A percentile compares a stretch with the other conserved stretches of the same genome.
phyloP scores from a whole-genome alignment of 257 asterid genomes.

The Anisodus acutangulus region DNA sequence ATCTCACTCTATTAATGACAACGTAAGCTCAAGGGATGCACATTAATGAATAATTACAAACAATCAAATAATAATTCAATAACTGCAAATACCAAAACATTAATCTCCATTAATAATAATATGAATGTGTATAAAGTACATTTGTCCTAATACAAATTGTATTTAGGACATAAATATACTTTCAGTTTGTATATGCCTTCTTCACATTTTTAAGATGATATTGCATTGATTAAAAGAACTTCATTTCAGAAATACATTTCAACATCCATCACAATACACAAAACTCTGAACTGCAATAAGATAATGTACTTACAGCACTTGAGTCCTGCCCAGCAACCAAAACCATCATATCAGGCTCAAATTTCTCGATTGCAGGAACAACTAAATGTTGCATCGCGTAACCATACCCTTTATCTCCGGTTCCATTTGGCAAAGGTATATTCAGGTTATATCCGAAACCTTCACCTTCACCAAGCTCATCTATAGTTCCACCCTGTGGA shows the following conservation, averaged over 20 bases:
- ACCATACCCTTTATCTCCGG: slow-evolving; percentile 74
- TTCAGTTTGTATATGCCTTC: not conserved
- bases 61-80: too few species aligned
- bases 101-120: too few species aligned
- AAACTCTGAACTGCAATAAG: not conserved
- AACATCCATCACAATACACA: not conserved
- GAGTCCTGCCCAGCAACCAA: slow-evolving; percentile 89
- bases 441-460: slow-evolving; percentile 87
- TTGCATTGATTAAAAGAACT: not conserved
- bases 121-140: too few species aligned
- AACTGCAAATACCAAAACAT: too few species aligned
- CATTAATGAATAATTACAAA: too few species aligned
- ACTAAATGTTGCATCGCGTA: slow-evolving; percentile 65
- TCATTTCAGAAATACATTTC: not conserved
- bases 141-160: too few species aligned
- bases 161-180: too few species aligned
- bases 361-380: slow-evolving; percentile 63
- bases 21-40: too few species aligned
- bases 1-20: too few species aligned
- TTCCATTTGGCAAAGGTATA: slow-evolving; percentile 88
- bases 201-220: not conserved
- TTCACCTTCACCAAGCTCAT: slow-evolving; percentile 74
- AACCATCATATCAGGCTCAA: slow-evolving; percentile 70
- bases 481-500: slow-evolving; percentile 74
- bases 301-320: slow-evolving; percentile 69